Conservation (phyloP, 805 yeast genomes). For the Komagataella populi region DNA sequence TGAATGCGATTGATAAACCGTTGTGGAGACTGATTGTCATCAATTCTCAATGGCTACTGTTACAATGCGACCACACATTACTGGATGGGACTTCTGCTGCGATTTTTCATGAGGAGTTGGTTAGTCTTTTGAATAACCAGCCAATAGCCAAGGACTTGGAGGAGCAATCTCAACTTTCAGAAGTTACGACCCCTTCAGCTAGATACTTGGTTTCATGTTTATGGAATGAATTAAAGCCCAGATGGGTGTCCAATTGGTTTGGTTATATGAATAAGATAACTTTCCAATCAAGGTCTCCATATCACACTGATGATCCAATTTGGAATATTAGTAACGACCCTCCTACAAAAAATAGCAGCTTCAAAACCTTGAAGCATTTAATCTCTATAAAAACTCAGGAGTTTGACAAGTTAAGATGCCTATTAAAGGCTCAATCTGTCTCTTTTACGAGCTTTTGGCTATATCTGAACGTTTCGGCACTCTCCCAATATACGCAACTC, state of each 20-base stretch:
- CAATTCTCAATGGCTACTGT: background rate
- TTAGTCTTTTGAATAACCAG: background rate
- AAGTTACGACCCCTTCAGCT: background rate
- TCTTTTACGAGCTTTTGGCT: background rate
- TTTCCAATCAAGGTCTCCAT: background rate
- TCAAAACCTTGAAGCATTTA: background rate
- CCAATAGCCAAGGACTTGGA: background rate
- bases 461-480: background rate
- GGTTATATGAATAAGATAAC: background rate
- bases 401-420: background rate
- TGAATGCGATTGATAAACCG: background rate
- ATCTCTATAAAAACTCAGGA: background rate
- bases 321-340: background rate
- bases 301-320: background rate
- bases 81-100: conserved; percentile 2
- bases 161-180: background rate
- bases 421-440: background rate
- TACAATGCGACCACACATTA: conserved; percentile 1
- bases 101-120: background rate
- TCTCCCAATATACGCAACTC: background rate
- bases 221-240: background rate
- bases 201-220: background rate
- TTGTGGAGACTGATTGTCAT: background rate
- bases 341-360: background rate
- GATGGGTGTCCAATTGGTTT: background rate